phyloP scores from a whole-genome alignment of 106 monocot genomes.

The Platanthera zijinensis region DNA sequence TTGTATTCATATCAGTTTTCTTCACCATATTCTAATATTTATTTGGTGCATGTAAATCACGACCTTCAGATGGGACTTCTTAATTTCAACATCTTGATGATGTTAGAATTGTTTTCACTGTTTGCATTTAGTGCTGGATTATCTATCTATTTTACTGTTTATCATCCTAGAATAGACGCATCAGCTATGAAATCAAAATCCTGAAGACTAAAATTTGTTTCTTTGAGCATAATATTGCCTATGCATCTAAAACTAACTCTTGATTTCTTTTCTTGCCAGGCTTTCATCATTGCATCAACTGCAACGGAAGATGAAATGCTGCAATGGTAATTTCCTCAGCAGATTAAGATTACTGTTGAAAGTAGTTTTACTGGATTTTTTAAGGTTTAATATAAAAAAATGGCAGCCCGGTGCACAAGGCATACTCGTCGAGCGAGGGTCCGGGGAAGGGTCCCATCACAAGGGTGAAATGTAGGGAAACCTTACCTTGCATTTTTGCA shows the following conservation, averaged over 20 bases:
- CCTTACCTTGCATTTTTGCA: no score
- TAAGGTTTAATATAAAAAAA: not conserved
- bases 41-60: not conserved
- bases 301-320: slow-evolving; percentile 97
- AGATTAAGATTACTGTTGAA: not conserved
- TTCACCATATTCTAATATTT: not conserved
- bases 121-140: not conserved
- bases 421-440: no score
- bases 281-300: slow-evolving; percentile 97
- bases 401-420: no score
- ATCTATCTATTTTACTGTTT: not conserved
- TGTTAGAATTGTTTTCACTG: not conserved
- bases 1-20: not conserved
- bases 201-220: not conserved
- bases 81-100: not conserved
- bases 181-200: not conserved
- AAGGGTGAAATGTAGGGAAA: no score
- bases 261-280: slow-evolving; percentile 29
- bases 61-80: slow-evolving; percentile 2
- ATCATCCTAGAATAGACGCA: not conserved
- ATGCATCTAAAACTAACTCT: not conserved
- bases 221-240: not conserved
- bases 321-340: slow-evolving; percentile 53
- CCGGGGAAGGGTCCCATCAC: no score
- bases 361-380: not conserved